Evolutionary conservation across 2,329 filamentous ascomycete genomes (phyloP), one percentile per base, ranked within the genome.

Genomic region (Incumbomyces delicatus): DNA sequence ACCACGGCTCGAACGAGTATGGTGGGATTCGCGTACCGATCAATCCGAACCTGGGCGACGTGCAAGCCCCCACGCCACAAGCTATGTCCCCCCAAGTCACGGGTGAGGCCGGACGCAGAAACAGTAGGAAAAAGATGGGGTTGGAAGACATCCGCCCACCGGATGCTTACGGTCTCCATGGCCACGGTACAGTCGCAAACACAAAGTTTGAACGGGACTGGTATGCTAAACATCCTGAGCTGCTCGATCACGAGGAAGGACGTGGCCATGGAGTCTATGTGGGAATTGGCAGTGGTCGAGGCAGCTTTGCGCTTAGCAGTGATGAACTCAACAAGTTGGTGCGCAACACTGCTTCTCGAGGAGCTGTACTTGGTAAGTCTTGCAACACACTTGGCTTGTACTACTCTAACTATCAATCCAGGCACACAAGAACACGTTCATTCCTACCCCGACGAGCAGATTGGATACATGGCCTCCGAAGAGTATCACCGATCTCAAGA

Each of bases 11-110:
- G 57, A 89, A 89, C 2, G 86, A 94, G 61, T 27, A 5, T 27
- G 92, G 95, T 56, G 90, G 90, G 40, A 80, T 86, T 59, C 84
- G 89, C 60, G 90, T 98, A 33, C 92, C 92, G 41, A 92, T 98
- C 86, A 84, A 92, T 61, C 85, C 83, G 44, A 80, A 92, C 62
- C 86, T 92, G 36, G 92, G 92, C 51, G 90, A 96, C 62, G 92
- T 96, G 8, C 92, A 98, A 68, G 92, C 92, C 12, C 92, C 92
- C 2, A 92, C 89, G 2, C 88, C 89, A 1, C 83, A 81, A 7
- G 70, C 66, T 49, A 59, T 63, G 40, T 60, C 63, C 6, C 52
- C 52, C 7, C 41, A 50, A 41, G 45, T 51, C 34, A 57, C 56
- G 2, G 54, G 54, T 8, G 45, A 50, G 16, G 52, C 52, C 14